Evolutionary conservation across 176 grass and related monocot genomes (phyloP).

Genomic region (Elymus sibiricus): DNA sequence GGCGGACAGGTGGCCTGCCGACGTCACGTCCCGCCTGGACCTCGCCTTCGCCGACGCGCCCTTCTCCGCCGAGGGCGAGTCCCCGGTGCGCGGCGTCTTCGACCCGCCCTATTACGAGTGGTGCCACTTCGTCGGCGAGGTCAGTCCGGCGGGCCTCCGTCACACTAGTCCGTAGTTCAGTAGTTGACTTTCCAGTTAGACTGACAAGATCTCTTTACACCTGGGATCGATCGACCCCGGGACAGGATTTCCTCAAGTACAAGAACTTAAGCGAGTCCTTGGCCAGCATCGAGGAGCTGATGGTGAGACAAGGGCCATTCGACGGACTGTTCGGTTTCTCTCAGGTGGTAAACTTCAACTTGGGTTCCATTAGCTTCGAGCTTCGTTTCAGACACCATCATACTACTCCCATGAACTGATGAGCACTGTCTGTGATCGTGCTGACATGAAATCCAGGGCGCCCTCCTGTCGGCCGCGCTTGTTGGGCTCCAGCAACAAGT

Average conservation of each 20-base stretch:
- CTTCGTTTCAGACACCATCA: background rate
- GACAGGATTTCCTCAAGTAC: conserved; percentile 47
- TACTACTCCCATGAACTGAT: background rate
- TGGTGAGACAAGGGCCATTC: conserved; percentile 71
- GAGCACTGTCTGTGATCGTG: background rate
- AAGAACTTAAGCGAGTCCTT: conserved; percentile 60
- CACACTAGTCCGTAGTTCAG: background rate
- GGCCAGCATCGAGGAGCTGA: conserved; percentile 72
- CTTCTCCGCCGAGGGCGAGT: conserved; percentile 64
- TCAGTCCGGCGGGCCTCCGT: background rate
- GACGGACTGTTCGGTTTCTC: conserved; percentile 91
- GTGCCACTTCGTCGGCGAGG: conserved; percentile 63
- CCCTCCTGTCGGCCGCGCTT: conserved; percentile 30
- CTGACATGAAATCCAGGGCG: background rate
- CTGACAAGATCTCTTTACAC: background rate
- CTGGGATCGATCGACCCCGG: background rate
- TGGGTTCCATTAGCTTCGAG: background rate
- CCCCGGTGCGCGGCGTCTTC: conserved; percentile 62
- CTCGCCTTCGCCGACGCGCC: conserved; percentile 85
- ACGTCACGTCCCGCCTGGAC: conserved; percentile 67
- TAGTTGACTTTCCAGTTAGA: background rate
- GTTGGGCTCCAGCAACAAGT: conserved; percentile 70
- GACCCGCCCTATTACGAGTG: conserved; percentile 84
- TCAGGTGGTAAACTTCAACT: conserved; percentile 31
- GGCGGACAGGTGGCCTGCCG: conserved; percentile 59